A percentile compares a stretch with the other conserved stretches of the same genome.
Conservation (phyloP, 306 rosid genomes). For the Vigna hirtella region DNA sequence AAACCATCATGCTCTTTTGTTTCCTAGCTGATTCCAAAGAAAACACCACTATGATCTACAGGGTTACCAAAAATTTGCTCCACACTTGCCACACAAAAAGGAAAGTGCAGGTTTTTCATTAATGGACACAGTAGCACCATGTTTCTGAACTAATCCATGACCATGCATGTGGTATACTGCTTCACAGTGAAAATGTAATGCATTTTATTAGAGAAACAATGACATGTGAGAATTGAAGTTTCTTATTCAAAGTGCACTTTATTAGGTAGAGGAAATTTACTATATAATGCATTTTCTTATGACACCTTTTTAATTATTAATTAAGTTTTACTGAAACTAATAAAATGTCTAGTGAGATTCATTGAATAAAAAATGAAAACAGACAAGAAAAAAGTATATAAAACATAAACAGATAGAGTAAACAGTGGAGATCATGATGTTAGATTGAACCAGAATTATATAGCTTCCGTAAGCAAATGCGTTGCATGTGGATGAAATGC, state of each 20-base stretch:
- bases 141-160: not conserved
- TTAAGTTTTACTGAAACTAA: no score
- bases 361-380: no score
- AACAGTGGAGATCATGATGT: not conserved
- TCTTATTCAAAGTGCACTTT: not conserved
- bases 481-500: no score
- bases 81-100: not conserved
- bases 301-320: no score
- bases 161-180: not conserved
- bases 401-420: no score
- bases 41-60: not conserved
- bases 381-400: no score
- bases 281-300: no score
- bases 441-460: no score
- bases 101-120: not conserved
- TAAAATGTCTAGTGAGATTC: not conserved
- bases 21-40: conserved; percentile 34
- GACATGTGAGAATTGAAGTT: not conserved
- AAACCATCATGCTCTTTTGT: conserved; percentile 35
- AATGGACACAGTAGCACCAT: not conserved
- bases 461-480: no score
- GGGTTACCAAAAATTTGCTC: no score
- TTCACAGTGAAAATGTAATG: not conserved
- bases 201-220: not conserved
- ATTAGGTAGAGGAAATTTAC: not conserved